A percentile compares a stretch with the other conserved stretches of the same genome.
Evolutionary conservation across 495 filamentous ascomycete genomes (phyloP).

Genomic region (Penicillium pulvis): DNA sequence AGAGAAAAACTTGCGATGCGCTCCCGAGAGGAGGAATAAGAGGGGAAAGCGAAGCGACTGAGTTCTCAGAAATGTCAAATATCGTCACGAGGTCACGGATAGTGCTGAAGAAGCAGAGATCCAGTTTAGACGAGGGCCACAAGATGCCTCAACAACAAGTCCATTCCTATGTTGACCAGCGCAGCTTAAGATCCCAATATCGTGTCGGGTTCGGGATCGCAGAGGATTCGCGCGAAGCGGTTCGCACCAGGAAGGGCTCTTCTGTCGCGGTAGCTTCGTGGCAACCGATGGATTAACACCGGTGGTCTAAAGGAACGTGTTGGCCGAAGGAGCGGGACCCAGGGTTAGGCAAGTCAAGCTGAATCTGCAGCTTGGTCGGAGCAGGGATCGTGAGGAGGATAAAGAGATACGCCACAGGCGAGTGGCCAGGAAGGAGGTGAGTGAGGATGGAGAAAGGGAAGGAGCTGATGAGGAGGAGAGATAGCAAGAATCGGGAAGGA

Average conservation of each 20-base stretch:
- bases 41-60: conserved; percentile 11
- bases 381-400: conserved; percentile 7
- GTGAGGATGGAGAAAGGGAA: conserved; percentile 23
- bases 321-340: conserved; percentile 14
- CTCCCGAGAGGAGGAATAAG: not conserved
- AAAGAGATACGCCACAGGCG: conserved; percentile 23
- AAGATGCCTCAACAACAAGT: conserved; percentile 43
- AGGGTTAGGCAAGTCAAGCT: conserved; percentile 11
- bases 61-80: conserved; percentile 7
- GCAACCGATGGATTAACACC: not conserved
- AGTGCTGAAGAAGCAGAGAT: conserved; percentile 30
- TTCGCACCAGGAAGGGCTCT: conserved; percentile 2
- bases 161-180: conserved; percentile 45
- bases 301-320: conserved; percentile 15
- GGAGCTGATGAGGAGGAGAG: conserved; percentile 18
- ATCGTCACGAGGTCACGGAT: conserved; percentile 21
- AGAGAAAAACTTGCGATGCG: conserved; percentile 8
- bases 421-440: conserved; percentile 21
- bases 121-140: conserved; percentile 36
- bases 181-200: conserved; percentile 23
- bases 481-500: conserved; percentile 22
- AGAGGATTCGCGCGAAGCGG: conserved; percentile 11
- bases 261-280: not conserved
- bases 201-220: conserved; percentile 13
- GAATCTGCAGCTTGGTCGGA: conserved; percentile 3